Base-by-base conservation (phyloP, 768 basidiomycete genomes). In the Porpolomopsis calyptriformis region DNA sequence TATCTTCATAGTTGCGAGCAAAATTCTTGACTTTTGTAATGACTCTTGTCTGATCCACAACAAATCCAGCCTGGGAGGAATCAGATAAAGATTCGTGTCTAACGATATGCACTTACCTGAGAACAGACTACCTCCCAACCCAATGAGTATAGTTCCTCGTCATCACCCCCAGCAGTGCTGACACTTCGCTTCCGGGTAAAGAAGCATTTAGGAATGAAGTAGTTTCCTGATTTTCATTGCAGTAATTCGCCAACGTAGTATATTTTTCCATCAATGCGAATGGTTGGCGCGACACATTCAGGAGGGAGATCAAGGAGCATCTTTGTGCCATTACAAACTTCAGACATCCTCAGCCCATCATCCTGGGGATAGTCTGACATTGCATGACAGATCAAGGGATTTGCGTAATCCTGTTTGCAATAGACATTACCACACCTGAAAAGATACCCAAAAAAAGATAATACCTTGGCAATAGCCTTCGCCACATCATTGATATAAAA, bases 331-430 rank as follows among this genome's bases (percentile, higher is more conserved):
- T 64, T 54, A 41, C 56, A 58, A 0, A 59, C 54, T 38, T 64
- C 52, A 0, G 40, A 53, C 42, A 62, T 54, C 0, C 14, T 1
- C 6, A 38, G 46, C 4, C 47, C 43, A 1, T 49, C 47, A 19
- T 60, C 57, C 40, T 61, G 53, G 1, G 62, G 58, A 37, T 63
- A 64, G 16, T 55, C 52, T 37, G 50, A 52, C 50, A 65, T 60
- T 2, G 49, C 22, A 6, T 49, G 49, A 1, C 41, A 47, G 1
- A 49, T 56, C 2, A 57, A 35, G 0, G 56, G 57, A 46, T 64
- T 59, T 0, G 57, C 45, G 19, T 53, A 60, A 43, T 60, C 59
- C 62, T 61, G 27, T 16, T 14, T 14, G 8, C 14, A 11, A 18
- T 39, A 45, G n/a, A 11, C 12, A 25, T n/a, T n/a, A n/a, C n/a